Percentiles rank a stretch among this genome's conserved stretches.
Conservation (phyloP, 2,329 filamentous ascomycete species). For the Curvularia eragrostidis region DNA sequence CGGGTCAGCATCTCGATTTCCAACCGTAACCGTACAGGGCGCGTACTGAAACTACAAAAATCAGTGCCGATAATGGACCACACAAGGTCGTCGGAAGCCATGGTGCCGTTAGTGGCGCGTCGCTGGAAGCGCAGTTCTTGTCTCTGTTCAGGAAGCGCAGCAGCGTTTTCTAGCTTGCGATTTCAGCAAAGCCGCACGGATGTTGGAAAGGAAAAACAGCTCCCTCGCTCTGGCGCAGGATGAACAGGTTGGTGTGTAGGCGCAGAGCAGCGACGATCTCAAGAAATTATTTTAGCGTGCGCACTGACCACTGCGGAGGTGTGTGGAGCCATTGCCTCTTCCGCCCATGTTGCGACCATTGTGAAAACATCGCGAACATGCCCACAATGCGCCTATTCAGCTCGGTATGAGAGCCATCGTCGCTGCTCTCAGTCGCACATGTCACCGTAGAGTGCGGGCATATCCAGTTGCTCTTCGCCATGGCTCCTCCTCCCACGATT, state of each 20-base stretch:
- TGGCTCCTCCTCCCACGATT: neutral
- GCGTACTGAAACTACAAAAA: conserved; percentile 80
- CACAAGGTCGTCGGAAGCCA: conserved; percentile 79
- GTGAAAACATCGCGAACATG: conserved; percentile 10
- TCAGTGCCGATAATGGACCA: conserved; percentile 92
- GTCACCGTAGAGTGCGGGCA: neutral
- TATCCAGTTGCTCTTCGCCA: neutral
- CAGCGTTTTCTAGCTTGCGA: neutral
- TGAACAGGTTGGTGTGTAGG: conserved; percentile 8
- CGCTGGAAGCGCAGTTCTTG: conserved; percentile 2
- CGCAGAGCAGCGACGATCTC: conserved; percentile 11
- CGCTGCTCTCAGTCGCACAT: conserved; percentile 21
- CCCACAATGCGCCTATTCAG: conserved; percentile 25
- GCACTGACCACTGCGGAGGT: conserved; percentile 17
- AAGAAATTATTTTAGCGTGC: conserved; percentile 20
- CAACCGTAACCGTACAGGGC: neutral
- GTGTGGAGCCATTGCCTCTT: neutral
- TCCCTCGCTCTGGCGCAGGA: conserved; percentile 2
- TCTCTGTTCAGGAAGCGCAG: neutral
- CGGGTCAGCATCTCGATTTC: neutral
- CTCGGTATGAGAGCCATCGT: conserved; percentile 47
- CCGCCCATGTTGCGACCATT: neutral
- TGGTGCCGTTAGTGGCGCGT: conserved; percentile 20
- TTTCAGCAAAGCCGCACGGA: neutral
- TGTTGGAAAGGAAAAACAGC: neutral